Percentiles rank a stretch among this genome's conserved stretches.
These are phyloP conservation scores for Starmerella khaoyaiensis DNA, from an alignment of 805 yeast species.

Conservation along the genomic window DNA sequence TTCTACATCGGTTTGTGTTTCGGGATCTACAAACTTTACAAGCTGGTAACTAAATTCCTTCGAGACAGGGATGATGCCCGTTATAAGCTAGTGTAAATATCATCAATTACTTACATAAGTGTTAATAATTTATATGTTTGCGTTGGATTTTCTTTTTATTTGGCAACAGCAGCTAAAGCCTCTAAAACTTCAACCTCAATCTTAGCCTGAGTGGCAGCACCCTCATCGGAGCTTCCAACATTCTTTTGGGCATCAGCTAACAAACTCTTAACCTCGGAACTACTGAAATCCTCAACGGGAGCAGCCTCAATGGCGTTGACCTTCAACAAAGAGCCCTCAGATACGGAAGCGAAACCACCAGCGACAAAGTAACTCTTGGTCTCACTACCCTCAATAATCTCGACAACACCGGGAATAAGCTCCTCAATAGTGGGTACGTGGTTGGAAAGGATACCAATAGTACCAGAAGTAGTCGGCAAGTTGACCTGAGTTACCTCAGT, in stretches of 20 bases:
- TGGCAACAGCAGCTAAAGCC: conserved; percentile 75
- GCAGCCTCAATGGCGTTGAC: conserved; percentile 93
- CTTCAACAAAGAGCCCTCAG: conserved; percentile 81
- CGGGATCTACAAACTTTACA: conserved; percentile 5
- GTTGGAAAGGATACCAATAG: conserved; percentile 90
- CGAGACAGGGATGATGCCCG: conserved; percentile 8
- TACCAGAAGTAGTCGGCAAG: conserved; percentile 90
- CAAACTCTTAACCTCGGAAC: conserved; percentile 60
- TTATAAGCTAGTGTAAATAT: conserved; percentile 7
- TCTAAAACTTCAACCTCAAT: conserved; percentile 93
- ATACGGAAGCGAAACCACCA: conserved; percentile 94
- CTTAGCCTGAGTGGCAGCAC: conserved; percentile 84
- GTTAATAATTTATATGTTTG: not conserved
- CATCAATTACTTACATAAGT: not conserved
- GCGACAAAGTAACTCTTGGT: conserved; percentile 75
- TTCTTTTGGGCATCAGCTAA: conserved; percentile 92
- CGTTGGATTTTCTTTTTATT: conserved; percentile 31
- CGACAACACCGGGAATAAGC: conserved; percentile 89
- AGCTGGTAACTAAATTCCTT: conserved; percentile 5
- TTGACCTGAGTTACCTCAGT: conserved; percentile 57
- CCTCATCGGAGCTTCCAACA: conserved; percentile 66
- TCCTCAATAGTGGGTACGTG: conserved; percentile 97
- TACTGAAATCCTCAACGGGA: conserved; percentile 76
- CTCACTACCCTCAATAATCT: conserved; percentile 69
- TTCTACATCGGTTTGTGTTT: not conserved